Base-by-base conservation (phyloP, 441 rosid species). In the Gossypium gossypioides region DNA sequence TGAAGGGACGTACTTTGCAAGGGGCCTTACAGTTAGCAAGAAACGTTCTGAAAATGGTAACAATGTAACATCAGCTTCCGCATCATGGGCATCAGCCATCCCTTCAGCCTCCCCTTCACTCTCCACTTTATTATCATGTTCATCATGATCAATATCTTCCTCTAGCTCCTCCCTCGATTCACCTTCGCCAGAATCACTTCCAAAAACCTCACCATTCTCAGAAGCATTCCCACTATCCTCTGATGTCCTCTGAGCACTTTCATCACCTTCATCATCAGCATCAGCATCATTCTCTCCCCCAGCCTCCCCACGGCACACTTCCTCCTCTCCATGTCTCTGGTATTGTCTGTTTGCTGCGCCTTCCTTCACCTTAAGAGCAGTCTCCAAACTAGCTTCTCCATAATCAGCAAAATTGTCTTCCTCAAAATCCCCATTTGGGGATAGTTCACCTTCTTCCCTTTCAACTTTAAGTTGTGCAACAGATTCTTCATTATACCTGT, bases 391-490 rank as follows among this genome's bases (percentile, higher is more conserved):
- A 75, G 81, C 83, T 76, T 86, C 95, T 70, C 83, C 95, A 83
- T 86, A 86, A 80, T 77, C 91, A 15, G 86, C 93, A 80, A 91
- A 92, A 76, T 85, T 88, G 72, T 95, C 98, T 85, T 92, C 99
- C 86, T 90, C 98, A 77, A 86, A 92, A 73, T 92, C 96, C 50
- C 89, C 97, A 76, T 84, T 88, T 58, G 98, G 99, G 71, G 99
- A 96, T 80, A 96, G 84, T 77, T 96, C 99, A 68, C 99, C 99
- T 76, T 96, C 99, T 75, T 96, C 99, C 84, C 98, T 91, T 84
- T 93, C 97, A 68, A 84, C 81, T 84, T 87, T 93, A 63, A 84
- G 79, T 73, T 85, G 88, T 16, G 72, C 82, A 51, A 66, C 77
- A 25, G 88, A 75, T 76, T 78, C 90, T 78, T 87, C 88, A 65